Percentiles rank a stretch among this genome's conserved stretches.
Evolutionary conservation across 2,329 filamentous ascomycete genomes (phyloP).

Genomic region (Rachicladosporium sp.): DNA sequence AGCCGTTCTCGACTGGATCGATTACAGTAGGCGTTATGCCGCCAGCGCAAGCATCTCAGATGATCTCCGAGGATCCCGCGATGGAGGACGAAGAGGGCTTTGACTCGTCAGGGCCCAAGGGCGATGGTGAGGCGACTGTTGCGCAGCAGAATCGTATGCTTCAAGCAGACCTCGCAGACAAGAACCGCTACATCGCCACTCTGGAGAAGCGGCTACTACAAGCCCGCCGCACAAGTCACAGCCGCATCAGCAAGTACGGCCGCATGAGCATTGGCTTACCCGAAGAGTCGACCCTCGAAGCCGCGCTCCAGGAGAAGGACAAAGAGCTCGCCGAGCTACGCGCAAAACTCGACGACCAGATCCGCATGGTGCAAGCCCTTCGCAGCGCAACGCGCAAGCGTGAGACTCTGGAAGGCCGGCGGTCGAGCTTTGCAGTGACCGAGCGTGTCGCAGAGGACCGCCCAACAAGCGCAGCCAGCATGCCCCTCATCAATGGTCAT

Average conservation of each 20-base stretch:
- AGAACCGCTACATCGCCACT: constrained; percentile 91
- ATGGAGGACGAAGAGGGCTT: constrained; percentile 28
- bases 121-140: constrained; percentile 72
- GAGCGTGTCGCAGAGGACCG: constrained; percentile 5
- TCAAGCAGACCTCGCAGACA: constrained; percentile 89
- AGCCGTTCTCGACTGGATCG: constrained; percentile 19
- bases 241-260: constrained; percentile 56
- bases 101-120: constrained; percentile 57
- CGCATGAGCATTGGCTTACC: constrained; percentile 16
- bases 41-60: constrained; percentile 16
- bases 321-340: constrained; percentile 81
- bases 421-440: no score
- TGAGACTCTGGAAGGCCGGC: constrained; percentile 41
- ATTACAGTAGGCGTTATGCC: constrained; percentile 20
- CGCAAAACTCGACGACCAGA: constrained; percentile 82
- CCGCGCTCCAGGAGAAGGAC: constrained; percentile 75
- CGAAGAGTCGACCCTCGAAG: constrained; percentile 56
- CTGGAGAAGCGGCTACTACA: constrained; percentile 86
- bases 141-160: constrained; percentile 77
- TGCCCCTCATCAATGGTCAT: not conserved
- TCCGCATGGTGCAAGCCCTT: constrained; percentile 80
- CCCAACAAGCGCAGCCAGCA: constrained; percentile 5
- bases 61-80: constrained; percentile 16
- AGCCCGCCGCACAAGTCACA: constrained; percentile 79
- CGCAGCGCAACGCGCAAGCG: constrained; percentile 75